Evolutionary conservation across 352 stramenopile species (phyloP), one percentile per base, ranked within the genome.

Genomic region (Salisapilia sapeloensis): DNA sequence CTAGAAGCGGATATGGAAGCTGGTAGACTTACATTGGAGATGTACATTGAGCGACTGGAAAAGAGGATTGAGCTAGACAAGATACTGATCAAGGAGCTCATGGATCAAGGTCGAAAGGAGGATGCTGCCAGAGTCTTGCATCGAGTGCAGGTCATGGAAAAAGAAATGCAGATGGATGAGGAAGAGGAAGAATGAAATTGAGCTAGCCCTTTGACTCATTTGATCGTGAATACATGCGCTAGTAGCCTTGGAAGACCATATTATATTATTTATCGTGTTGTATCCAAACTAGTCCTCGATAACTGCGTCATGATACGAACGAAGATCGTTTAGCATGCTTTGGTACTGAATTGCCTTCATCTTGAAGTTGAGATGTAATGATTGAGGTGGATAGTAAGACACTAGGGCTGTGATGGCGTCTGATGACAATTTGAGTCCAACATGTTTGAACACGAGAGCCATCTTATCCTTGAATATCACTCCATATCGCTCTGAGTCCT

Each of bases 1-100:
- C 41, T 87, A 12, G 72, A 87, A 37, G 83, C 85, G 28, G 67
- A 81, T 5, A 87, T 87, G 60, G 53, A 87, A 33, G 77, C 65
- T 1, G 72, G 66, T 7, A 84, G 75, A 33, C 33, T 87, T 24
- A 87, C 65, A 20, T 40, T 83, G 12, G 58, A 80, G 9, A 60
- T 65, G 54, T 87, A 87, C 35, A 43, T 77, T 9, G 53, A 53
- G 23, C 45, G 50, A 13, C 50, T 87, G 4, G 42, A 65, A 24
- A 33, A 27, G 10, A 52, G 60, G 6, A 80, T 87, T 11, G 34
- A 38, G 18, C 56, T 44, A 2, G 72, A 87, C 52, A 57, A 58
- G 9, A 28, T 32, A 20, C 39, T 80, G 15, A 62, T 77, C 10
- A 44, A 54, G 20, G 38, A 49, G 3, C 39, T 85, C 27, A 40